phyloP scores from a whole-genome alignment of 192 early-diverging fungal genomes.

The Umbelopsis vinacea region DNA sequence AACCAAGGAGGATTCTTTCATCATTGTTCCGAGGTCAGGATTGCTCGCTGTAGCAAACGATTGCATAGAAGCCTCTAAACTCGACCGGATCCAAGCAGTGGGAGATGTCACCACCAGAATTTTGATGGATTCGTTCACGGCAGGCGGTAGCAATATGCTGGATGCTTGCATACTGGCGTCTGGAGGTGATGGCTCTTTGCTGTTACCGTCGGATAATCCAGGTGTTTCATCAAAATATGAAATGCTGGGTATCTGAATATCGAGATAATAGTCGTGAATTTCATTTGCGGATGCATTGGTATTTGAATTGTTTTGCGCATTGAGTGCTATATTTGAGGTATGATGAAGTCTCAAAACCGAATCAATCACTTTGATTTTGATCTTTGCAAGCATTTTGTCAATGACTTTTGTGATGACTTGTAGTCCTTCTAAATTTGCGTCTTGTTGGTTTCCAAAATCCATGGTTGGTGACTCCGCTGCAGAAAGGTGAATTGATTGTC shows the following conservation, averaged over 20 bases:
- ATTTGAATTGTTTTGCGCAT: conserved; percentile 14
- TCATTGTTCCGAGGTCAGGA: not conserved
- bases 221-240: conserved; percentile 64
- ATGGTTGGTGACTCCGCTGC: conserved; percentile 10
- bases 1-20: conserved; percentile 2
- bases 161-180: conserved; percentile 25
- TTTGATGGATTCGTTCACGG: conserved; percentile 52
- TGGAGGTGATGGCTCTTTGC: conserved; percentile 34
- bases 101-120: conserved; percentile 52
- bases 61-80: conserved; percentile 11
- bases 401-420: conserved; percentile 81
- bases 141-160: conserved; percentile 42
- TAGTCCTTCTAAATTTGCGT: conserved; percentile 62
- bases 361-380: conserved; percentile 70
- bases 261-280: conserved; percentile 52
- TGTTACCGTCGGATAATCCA: conserved; percentile 35
- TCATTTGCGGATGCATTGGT: not conserved
- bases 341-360: conserved; percentile 55
- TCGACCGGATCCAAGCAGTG: conserved; percentile 51
- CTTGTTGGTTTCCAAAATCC: conserved; percentile 19
- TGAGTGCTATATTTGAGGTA: conserved; percentile 42
- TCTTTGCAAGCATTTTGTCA: conserved; percentile 81
- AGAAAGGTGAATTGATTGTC: conserved; percentile 57
- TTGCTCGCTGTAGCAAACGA: conserved; percentile 10
- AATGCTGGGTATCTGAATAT: conserved; percentile 54